Evolutionary conservation across 805 yeast genomes (phyloP).

Genomic region (Debaryomyces castellii): DNA sequence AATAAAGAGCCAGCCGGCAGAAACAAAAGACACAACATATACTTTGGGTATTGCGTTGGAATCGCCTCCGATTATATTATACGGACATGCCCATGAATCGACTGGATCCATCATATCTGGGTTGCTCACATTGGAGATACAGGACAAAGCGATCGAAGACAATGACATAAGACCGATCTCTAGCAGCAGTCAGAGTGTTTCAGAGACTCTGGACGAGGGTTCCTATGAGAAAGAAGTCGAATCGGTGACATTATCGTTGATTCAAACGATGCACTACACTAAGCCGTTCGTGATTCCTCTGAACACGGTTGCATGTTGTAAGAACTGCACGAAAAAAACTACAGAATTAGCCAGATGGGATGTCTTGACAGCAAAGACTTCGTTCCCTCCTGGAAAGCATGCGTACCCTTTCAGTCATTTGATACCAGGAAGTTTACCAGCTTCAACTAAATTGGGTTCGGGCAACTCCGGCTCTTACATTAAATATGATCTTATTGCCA

Average conservation of each 20-base stretch:
- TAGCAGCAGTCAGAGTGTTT: constrained; percentile 3
- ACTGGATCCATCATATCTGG: constrained; percentile 89
- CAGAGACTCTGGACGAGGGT: background rate
- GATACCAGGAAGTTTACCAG: constrained; percentile 85
- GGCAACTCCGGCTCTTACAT: constrained; percentile 50
- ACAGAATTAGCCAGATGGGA: constrained; percentile 87
- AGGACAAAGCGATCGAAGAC: background rate
- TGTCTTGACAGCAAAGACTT: constrained; percentile 57
- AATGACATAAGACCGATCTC: constrained; percentile 4
- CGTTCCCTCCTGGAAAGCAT: constrained; percentile 68
- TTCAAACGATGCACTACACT: constrained; percentile 68
- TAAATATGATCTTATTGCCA: constrained; percentile 75
- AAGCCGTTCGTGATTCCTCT: constrained; percentile 66
- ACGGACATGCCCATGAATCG: constrained; percentile 75
- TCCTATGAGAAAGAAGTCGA: constrained; percentile 45
- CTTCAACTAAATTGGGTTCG: constrained; percentile 66
- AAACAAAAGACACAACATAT: constrained; percentile 20
- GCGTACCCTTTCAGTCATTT: constrained; percentile 91
- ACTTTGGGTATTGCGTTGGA: constrained; percentile 66
- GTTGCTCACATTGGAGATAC: constrained; percentile 51
- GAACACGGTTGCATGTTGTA: constrained; percentile 49
- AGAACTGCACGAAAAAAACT: constrained; percentile 52
- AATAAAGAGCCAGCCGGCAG: background rate
- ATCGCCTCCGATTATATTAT: constrained; percentile 86
- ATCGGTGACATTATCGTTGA: constrained; percentile 60